Evolutionary conservation across 305 asterid species (phyloP), one percentile per base, ranked within the genome.

Genomic region (Fraxinus nigra): DNA sequence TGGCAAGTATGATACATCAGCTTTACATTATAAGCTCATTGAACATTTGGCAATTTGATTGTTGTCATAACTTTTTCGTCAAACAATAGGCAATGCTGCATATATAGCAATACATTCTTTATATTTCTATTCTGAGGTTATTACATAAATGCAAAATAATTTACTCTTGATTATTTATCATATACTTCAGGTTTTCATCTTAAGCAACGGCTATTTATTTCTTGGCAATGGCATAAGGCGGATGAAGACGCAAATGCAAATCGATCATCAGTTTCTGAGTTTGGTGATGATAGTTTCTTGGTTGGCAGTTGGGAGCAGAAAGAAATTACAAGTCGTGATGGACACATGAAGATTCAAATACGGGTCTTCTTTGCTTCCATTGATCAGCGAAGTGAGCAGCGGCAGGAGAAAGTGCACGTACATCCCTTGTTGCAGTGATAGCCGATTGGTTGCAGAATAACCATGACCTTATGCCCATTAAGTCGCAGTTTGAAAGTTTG

Each of bases 371-470:
- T 94, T 72, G 98, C 99, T 76, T 94, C 99, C 75, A 94, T 96
- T 51, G 99, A 96, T 77, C 99, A 96, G 76, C 87, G 98, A 82
- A 96, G 95, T n/a, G 99, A 93, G 85, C 90, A 82, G 99, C 98
- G 4, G 95, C 98, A 0, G 98, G 99, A 26, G 99, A 92, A 85
- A 92, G 99, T 73, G 99, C 99, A 14, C 93, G 99, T 77, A 96
- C 99, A 14, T 94, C 95, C 40, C 98, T 96, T 14, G 98, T 94
- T 65, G 95, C 98, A 32, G 97, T 96, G 24, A 87, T 96, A 18
- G 98, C 98, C 10, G 94, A 96, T 88, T 96, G 98, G 98, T 82
- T 94, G 81, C 97, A 94, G 77, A 85, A 80, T 67, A 93, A 94
- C 86, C 87, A 30, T 34, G 86, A 86, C 77, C 92, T 87, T 82